Conservation (phyloP, 2,329 filamentous ascomycete species). For the Xylaria arbuscula region DNA sequence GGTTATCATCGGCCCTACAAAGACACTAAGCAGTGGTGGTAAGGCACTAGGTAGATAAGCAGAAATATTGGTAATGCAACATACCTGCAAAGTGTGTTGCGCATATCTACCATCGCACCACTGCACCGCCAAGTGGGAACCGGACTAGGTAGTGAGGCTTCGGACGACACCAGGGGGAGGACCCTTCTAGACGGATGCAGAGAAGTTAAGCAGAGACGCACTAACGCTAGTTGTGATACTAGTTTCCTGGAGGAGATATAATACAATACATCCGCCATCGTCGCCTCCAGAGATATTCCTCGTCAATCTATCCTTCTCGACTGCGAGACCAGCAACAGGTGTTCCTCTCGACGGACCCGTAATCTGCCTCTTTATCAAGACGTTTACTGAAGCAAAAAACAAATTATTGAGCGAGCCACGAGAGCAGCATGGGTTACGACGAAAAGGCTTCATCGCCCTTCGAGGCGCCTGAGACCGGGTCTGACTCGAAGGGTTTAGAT, state of each 20-base stretch:
- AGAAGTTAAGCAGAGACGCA: background rate
- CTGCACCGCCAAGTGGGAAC: conserved; percentile 10
- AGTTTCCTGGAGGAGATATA: background rate
- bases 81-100: background rate
- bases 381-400: background rate
- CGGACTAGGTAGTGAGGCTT: background rate
- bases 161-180: background rate
- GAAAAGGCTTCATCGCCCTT: conserved; percentile 34
- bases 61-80: background rate
- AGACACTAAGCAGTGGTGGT: background rate
- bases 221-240: background rate
- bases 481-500: conserved; percentile 43
- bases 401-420: conserved; percentile 1
- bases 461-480: conserved; percentile 39
- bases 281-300: background rate
- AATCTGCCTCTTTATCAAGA: background rate
- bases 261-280: background rate
- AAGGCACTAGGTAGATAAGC: background rate
- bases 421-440: conserved; percentile 35
- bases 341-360: background rate
- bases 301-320: conserved; percentile 10
- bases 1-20: conserved; percentile 25
- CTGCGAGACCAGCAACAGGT: conserved; percentile 7
- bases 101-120: conserved; percentile 15
- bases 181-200: conserved; percentile 11